phyloP scores from a whole-genome alignment of 768 basidiomycete genomes.

The Mrakia gelida region DNA sequence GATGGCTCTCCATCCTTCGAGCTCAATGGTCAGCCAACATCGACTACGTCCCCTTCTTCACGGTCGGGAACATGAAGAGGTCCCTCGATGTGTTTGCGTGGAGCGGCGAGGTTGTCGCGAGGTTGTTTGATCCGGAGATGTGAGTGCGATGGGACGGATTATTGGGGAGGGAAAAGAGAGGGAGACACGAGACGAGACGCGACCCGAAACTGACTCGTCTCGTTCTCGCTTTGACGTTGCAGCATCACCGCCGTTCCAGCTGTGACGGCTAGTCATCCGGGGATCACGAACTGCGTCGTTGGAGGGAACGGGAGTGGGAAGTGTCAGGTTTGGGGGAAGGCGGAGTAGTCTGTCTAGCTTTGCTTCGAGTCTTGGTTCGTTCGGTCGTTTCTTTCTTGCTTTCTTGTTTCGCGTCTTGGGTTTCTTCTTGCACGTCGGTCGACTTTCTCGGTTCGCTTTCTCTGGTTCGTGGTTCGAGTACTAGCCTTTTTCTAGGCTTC shows the following conservation, averaged over 20 bases:
- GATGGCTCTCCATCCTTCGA: conserved; percentile 48
- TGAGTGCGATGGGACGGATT: neutral
- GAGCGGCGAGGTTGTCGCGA: conserved; percentile 41
- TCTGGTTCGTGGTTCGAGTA: too few species aligned
- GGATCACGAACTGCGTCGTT: conserved; percentile 40
- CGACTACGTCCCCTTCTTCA: conserved; percentile 13
- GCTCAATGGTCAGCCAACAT: conserved; percentile 46
- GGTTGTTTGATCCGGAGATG: conserved; percentile 40
- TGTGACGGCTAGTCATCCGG: conserved; percentile 46
- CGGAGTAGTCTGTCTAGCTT: neutral
- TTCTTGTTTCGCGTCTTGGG: too few species aligned
- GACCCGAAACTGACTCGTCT: neutral
- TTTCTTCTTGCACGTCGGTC: too few species aligned
- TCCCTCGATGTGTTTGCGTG: conserved; percentile 43
- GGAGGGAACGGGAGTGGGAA: conserved; percentile 47
- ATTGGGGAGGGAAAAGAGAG: neutral
- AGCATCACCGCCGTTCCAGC: conserved; percentile 47
- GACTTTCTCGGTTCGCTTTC: too few species aligned
- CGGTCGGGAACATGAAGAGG: conserved; percentile 47
- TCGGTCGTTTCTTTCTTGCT: too few species aligned
- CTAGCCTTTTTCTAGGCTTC: too few species aligned
- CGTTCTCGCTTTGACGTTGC: conserved; percentile 8
- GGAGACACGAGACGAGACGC: neutral
- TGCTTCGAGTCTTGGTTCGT: too few species aligned
- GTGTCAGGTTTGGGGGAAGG: conserved; percentile 39